These are phyloP conservation scores for Skeletonema tropicum DNA, from an alignment of 108 stramenopile species.

Conservation along the genomic window DNA sequence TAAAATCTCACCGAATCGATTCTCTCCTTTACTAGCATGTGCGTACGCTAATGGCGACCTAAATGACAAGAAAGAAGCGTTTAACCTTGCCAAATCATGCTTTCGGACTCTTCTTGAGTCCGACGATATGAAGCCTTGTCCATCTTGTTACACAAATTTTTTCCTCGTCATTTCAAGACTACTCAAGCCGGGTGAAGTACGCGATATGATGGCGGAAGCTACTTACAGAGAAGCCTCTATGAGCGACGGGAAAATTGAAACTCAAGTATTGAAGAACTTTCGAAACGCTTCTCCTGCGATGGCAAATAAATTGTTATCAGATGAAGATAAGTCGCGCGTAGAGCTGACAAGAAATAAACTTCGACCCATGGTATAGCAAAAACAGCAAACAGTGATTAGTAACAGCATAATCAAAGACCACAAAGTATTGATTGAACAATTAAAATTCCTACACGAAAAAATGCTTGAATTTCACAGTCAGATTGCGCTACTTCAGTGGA, in stretches of 20 bases:
- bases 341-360: too few species aligned
- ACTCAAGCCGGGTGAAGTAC: constrained; percentile 24
- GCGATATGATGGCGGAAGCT: constrained; percentile 38
- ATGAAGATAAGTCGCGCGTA: background rate
- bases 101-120: constrained; percentile 34
- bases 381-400: too few species aligned
- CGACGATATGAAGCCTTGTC: constrained; percentile 23
- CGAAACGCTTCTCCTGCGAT: constrained; percentile 28
- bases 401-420: too few species aligned
- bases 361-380: too few species aligned
- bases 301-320: constrained; percentile 19
- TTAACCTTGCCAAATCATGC: constrained; percentile 41
- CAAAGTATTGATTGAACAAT: too few species aligned
- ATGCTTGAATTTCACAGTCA: too few species aligned
- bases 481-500: too few species aligned
- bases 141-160: constrained; percentile 30
- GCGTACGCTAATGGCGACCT: constrained; percentile 29
- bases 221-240: constrained; percentile 31
- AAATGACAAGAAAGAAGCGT: constrained; percentile 40
- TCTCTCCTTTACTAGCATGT: constrained; percentile 22
- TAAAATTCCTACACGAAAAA: too few species aligned
- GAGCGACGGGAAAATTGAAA: constrained; percentile 20
- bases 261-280: constrained; percentile 29
- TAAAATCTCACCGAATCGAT: background rate
- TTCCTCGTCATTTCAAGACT: constrained; percentile 33